phyloP scores from a whole-genome alignment of 2,329 filamentous ascomycete species.

The Aaosphaeria arxii region DNA sequence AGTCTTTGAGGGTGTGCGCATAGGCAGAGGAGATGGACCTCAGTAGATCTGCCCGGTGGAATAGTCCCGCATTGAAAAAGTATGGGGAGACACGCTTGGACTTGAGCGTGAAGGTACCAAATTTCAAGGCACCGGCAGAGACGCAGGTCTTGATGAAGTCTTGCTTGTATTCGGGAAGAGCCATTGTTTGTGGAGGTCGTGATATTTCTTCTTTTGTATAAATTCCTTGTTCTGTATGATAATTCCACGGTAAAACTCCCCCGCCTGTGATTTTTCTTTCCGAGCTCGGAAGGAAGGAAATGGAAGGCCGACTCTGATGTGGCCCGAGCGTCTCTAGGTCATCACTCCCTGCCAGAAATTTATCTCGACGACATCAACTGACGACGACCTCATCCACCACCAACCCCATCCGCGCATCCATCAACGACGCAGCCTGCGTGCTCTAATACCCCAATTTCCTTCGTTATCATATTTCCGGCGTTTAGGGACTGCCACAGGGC shows the following conservation, averaged over 20 bases:
- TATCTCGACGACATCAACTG: constrained; percentile 16
- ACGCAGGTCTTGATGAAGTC: constrained; percentile 70
- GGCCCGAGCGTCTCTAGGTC: constrained; percentile 18
- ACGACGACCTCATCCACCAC: constrained; percentile 14
- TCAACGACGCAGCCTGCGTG: constrained; percentile 7
- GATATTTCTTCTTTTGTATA: not conserved
- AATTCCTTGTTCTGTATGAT: not conserved
- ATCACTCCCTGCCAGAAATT: constrained; percentile 30
- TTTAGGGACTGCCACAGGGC: constrained; percentile 13
- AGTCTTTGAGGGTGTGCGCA: constrained; percentile 58
- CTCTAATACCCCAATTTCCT: constrained; percentile 6
- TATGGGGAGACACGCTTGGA: constrained; percentile 88
- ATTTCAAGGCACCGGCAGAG: constrained; percentile 68
- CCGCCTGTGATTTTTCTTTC: constrained; percentile 10
- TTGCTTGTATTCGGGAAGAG: constrained; percentile 54
- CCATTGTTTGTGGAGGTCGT: constrained; percentile 9
- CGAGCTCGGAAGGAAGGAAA: constrained; percentile 26
- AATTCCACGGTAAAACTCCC: not conserved
- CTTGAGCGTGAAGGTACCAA: constrained; percentile 86
- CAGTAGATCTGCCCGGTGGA: constrained; percentile 78
- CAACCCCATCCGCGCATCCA: constrained; percentile 28
- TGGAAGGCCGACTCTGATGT: not conserved
- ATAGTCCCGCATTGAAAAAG: constrained; percentile 95
- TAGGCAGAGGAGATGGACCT: constrained; percentile 78
- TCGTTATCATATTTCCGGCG: constrained; percentile 15